Evolutionary conservation across 805 yeast genomes (phyloP), one percentile per base, ranked within the genome.

Genomic region (Lipomyces yamadae): DNA sequence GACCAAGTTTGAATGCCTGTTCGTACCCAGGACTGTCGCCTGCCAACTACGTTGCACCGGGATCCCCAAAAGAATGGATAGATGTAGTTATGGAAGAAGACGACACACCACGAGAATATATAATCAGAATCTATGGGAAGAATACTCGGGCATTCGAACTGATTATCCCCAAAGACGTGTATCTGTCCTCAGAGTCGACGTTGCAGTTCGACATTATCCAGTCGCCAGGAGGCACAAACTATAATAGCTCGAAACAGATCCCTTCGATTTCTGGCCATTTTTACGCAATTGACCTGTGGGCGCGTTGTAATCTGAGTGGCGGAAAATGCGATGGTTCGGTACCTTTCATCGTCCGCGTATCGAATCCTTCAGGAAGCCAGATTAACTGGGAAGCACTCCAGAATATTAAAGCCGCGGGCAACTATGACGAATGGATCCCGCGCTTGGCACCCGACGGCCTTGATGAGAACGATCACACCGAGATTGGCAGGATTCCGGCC

Each of bases 371-470:
- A 34, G 63, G 58, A 10, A 32, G 35, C 52, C 18, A 48, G 18
- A 50, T 57, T 24, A 58, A 34, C 37, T 24, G 32, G 4, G 59
- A 54, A n/a, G 18, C 62, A 10, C 56, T 63, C 37, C 33, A 56
- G 33, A 34, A 30, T 15, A 54, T 67, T 29, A 39, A 63, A 1
- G 82, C 91, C 6, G 80, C 83, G 24, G 91, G 97, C 74, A 85
- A 79, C 73, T 92, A 93, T 92, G 90, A 91, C n/a, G 96, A 92
- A 69, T 85, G 86, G 75, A 86, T 52, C 5, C 70, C 70, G 3
- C 56, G 56, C 15, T 63, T 56, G n/a, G 61, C 24, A 10, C 30
- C 61, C 15, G 29, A 24, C 10, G 15, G 39, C 10, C 15, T 18
- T 45, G 56, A 24, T n/a, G 50, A 50, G 13, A 30, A 29, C 18